phyloP scores from a whole-genome alignment of 257 asterid species.

The Cynanchum wilfordii region DNA sequence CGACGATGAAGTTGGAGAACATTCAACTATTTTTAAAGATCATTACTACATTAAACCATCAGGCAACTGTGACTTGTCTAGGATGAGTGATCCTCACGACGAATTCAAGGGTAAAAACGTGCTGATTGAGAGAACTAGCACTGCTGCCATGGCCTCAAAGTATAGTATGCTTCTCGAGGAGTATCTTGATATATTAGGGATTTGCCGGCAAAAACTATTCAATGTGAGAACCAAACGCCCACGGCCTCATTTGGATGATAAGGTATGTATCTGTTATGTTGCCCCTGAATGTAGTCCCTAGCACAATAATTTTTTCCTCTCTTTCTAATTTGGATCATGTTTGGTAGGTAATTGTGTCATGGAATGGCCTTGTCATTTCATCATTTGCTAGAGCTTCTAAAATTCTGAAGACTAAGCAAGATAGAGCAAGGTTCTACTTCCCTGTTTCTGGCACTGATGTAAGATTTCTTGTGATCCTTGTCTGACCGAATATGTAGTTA shows the following conservation, averaged over 20 bases:
- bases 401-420: constrained; percentile 64
- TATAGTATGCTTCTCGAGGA: constrained; percentile 47
- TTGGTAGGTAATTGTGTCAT: constrained; percentile 82
- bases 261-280: constrained; percentile 39
- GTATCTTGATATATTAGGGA: constrained; percentile 60
- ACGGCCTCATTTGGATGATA: constrained; percentile 83
- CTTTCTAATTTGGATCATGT: constrained; percentile 9
- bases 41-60: constrained; percentile 77
- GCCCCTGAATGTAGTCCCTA: background rate
- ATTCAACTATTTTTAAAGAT: constrained; percentile 60
- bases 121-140: constrained; percentile 60
- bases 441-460: constrained; percentile 70
- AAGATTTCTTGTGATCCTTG: constrained; percentile 24
- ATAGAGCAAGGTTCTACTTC: constrained; percentile 53
- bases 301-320: background rate
- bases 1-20: constrained; percentile 67
- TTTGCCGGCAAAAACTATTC: constrained; percentile 56
- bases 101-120: constrained; percentile 88
- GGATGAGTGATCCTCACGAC: constrained; percentile 80
- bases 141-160: constrained; percentile 69
- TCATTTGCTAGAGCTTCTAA: constrained; percentile 88
- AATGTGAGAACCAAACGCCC: constrained; percentile 63
- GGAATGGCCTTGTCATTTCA: constrained; percentile 94
- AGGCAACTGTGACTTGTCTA: constrained; percentile 88
- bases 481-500: background rate